Base-by-base conservation (phyloP, 306 rosid genomes). In the Acacia confusa region DNA sequence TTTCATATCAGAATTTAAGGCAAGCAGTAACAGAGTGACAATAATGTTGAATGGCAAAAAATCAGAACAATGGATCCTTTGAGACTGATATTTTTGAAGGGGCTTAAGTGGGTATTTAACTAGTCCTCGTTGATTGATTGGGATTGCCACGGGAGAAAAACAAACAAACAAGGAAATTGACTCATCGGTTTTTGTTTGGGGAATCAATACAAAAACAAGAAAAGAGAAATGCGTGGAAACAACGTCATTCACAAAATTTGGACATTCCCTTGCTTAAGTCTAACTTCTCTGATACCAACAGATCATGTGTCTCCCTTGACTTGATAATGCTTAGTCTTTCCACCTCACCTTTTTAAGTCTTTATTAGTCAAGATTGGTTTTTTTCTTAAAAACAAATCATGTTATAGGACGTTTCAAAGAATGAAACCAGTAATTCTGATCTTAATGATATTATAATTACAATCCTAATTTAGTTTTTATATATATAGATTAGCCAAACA, bases 291-390 rank as follows among this genome's bases (percentile, higher is more conserved):
- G 70, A 43, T 6, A 41, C 36, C 58, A 63, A 72, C 72, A 75
- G 41, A 48, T 4, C 78, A 79, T 72, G 55, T 76, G 79, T 77
- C 79, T 48, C 63, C 75, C 52, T 63, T 74, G 84, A 77, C 80
- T 71, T 80, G 65, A 53, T 79, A 65, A 44, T 66, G 47, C 22
- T 32, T 2, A 75, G 70, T 85, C 81, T 66, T 78, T 78, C 74
- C 82, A 66, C 86, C 75, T 4, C 75, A 10, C 53, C 36, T 34
- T 24, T 38, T 22, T 7, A 10, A 27, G 40, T 72, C 71, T 30
- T 72, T 50, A 16, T 25, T 27, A 66, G 84, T 85, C 91, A 85
- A 83, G 27, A 36, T 63, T 63, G 69, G 58, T 5, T 55, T 75
- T 73, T 74, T 75, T 57, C 20, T 28, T 28, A 25, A 61, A 28